These are phyloP conservation scores for Passiflora organensis DNA, from an alignment of 345 rosid species.

Conservation along the genomic window DNA sequence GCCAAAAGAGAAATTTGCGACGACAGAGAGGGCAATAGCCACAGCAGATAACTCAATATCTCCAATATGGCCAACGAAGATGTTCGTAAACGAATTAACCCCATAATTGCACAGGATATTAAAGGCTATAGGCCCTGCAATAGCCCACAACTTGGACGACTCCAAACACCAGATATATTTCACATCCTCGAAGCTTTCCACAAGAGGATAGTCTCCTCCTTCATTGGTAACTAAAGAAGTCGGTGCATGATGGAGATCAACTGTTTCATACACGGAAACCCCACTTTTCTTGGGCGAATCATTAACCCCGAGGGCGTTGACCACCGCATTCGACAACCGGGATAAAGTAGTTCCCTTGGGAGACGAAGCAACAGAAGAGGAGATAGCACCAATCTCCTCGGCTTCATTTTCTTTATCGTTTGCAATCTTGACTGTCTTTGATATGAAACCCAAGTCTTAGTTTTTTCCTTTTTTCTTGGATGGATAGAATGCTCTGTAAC, in stretches of 20 bases:
- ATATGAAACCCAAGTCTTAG: background rate
- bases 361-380: conserved; percentile 33
- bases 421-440: conserved; percentile 34
- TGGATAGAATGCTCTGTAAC: too few relatives aligned
- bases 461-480: too few relatives aligned
- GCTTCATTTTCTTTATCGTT: conserved; percentile 32
- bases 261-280: conserved; percentile 22
- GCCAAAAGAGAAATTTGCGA: conserved; percentile 87
- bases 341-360: conserved; percentile 22
- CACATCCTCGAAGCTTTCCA: conserved; percentile 40
- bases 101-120: conserved; percentile 86
- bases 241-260: conserved; percentile 65
- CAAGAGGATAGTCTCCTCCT: conserved; percentile 54
- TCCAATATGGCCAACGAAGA: conserved; percentile 87
- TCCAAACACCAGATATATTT: conserved; percentile 45
- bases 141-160: conserved; percentile 63
- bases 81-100: conserved; percentile 79
- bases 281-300: background rate
- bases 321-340: conserved; percentile 19
- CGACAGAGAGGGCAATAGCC: conserved; percentile 77
- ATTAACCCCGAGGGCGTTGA: background rate
- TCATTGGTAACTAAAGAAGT: conserved; percentile 31
- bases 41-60: conserved; percentile 87
- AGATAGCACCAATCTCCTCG: conserved; percentile 20
- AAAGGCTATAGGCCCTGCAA: conserved; percentile 89